These are phyloP conservation scores for Alternaria dauci DNA, from an alignment of 2,329 filamentous ascomycete genomes.

Conservation along the genomic window DNA sequence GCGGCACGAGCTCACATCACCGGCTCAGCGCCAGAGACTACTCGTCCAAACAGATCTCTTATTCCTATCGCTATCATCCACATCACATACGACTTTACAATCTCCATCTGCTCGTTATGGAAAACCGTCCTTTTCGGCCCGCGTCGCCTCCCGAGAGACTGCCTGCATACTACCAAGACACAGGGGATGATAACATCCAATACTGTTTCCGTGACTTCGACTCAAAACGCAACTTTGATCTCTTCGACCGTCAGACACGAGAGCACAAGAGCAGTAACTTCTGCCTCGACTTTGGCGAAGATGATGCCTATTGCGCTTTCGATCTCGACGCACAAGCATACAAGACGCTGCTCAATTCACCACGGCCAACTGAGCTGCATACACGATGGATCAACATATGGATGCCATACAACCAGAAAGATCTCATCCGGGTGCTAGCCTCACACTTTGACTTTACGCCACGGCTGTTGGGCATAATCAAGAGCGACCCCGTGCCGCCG, in stretches of 20 bases:
- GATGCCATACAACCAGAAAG: constrained; percentile 68
- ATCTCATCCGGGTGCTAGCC: constrained; percentile 65
- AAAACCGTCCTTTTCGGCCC: constrained; percentile 35
- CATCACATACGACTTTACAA: background rate
- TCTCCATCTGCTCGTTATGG: constrained; percentile 28
- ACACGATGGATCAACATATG: constrained; percentile 82
- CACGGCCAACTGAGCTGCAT: constrained; percentile 59
- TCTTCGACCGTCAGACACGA: constrained; percentile 54
- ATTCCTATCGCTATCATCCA: constrained; percentile 7
- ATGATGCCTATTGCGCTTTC: constrained; percentile 64
- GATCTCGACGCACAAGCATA: constrained; percentile 60
- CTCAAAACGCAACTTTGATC: constrained; percentile 55
- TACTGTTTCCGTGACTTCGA: constrained; percentile 65
- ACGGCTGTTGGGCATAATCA: constrained; percentile 70
- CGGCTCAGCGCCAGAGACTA: constrained; percentile 12
- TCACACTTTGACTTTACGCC: constrained; percentile 73
- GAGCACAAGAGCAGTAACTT: constrained; percentile 63
- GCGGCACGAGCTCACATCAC: constrained; percentile 41
- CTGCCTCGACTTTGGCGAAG: constrained; percentile 69
- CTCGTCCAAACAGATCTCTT: constrained; percentile 4
- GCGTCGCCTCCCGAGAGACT: constrained; percentile 39
- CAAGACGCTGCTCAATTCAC: constrained; percentile 41
- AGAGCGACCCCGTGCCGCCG: constrained; percentile 60
- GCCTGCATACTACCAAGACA: constrained; percentile 47
- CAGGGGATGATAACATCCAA: constrained; percentile 45